Base-by-base conservation (phyloP, 1,284 basidiomycete genomes). In the Cutaneotrichosporon spelunceum region DNA sequence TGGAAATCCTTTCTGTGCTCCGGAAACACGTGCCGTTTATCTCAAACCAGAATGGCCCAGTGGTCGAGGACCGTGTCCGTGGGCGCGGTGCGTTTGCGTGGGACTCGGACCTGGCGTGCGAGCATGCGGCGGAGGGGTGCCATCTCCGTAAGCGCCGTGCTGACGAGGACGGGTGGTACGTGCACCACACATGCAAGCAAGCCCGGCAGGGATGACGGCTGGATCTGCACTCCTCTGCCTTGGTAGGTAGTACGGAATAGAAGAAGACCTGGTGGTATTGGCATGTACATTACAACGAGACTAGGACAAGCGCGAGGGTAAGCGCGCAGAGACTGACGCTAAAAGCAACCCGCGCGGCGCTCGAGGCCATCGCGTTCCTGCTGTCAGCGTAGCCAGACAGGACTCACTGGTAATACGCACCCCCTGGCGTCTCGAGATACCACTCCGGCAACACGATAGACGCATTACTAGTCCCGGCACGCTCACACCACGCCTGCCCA, bases 351-450 rank as follows among this genome's bases (percentile, higher is more conserved):
- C 5, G 3, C 39, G 5, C 9, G 39, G 39, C 39, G 19, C 39
- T n/a, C 16, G 39, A 42, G 4, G 4, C 16, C 7, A 42, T 7
- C 39, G 19, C 9, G 19, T 42, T 19, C 39, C 39, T 42, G 39
- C 9, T 9, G 19, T 42, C 39, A 42, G 39, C 19, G 3, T 13
- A 7, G 10, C 16, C 21, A 23, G 21, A 6, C 52, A 24, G 4
- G 24, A 68, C 72, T 71, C 68, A 74, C 74, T 64, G 64, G 63
- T 71, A 76, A 54, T 72, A 73, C 26, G 42, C 49, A 6, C 68
- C 72, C 8, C 70, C 66, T 6, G 55, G 57, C 33, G 60, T 52
- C 23, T 63, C 39, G 21, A 68, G 36, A 52, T 70, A 75, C 30
- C 54, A 48, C 24, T 61, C 39, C 1, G 72, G 69, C 29, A 75